Evolutionary conservation across 192 early-diverging fungal genomes (phyloP), one percentile per base, ranked within the genome.

Genomic region (Coemansia sp.): DNA sequence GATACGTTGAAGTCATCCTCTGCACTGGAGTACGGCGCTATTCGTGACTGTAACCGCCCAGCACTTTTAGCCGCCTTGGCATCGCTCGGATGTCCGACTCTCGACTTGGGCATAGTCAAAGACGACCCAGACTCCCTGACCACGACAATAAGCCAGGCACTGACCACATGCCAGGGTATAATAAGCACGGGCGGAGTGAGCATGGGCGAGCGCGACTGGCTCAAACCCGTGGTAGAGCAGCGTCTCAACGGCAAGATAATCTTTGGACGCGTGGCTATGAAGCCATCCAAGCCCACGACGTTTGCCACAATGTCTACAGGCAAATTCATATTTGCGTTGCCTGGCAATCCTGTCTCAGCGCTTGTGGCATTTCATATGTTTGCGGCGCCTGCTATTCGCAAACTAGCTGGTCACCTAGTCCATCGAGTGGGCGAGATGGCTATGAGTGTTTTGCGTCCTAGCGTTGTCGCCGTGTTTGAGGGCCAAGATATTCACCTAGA

Each of bases 131-230:
- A 74, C 5, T 71, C 75, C n/a, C 76, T 96, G 16, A 88, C 86
- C 22, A 39, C 75, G 0, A 65, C 78, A 1, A 72, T 93, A 2
- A 64, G 64, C 24, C 33, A 71, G 22, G 84, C 90, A 39, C 57
- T 91, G 60, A 64, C 71, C 3, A 78, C 85, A 16, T 87, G 88
- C 10, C 90, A 97, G 64, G 92, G 96, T 0, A 63, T 99, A 0
- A 87, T 99, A 11, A 94, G 93, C 1, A 95, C 95, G 2, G 97
- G 97, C 33, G 97, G 97, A 1, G 97, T 97, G 0, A 95, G 94
- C n/a, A 99, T 99, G 97, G 97, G 97, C 57, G 97, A 99, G 83
- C 81, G 89, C 38, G 97, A 99, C 82, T 87, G 93, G 63, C 81
- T 99, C 53, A 97, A 97, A 68, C 89, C 94, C 0, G 91, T 94